phyloP scores from a whole-genome alignment of 345 rosid species.

The Citrus unshiu region DNA sequence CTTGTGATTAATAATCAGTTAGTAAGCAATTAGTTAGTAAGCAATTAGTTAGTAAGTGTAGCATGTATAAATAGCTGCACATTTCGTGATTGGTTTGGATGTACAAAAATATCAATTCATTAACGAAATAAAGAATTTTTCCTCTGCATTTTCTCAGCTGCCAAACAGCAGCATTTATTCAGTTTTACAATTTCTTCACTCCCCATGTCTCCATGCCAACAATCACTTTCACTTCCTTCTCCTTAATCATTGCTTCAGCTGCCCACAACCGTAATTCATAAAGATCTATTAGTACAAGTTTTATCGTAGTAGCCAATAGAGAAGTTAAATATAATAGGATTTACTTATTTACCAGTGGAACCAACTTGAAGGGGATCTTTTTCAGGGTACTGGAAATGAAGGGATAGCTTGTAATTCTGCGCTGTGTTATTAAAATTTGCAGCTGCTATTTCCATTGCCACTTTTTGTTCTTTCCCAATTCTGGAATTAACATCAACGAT shows the following conservation, averaged over 20 bases:
- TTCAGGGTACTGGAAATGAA: slow-evolving; percentile 23
- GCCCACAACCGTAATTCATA: not conserved
- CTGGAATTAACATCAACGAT: slow-evolving; percentile 34
- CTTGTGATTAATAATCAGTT: too few species aligned
- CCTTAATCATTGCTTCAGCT: slow-evolving; percentile 34
- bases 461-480: slow-evolving; percentile 34
- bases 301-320: too few species aligned
- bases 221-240: slow-evolving; percentile 28
- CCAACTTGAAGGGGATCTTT: slow-evolving; percentile 26
- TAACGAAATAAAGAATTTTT: too few species aligned
- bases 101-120: too few species aligned
- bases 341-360: slow-evolving; percentile 28
- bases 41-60: too few species aligned
- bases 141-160: too few species aligned
- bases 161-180: too few species aligned
- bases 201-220: slow-evolving; percentile 40
- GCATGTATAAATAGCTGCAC: too few species aligned
- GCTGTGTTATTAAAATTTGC: slow-evolving; percentile 19
- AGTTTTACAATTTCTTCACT: too few species aligned
- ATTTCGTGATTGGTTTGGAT: too few species aligned
- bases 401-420: slow-evolving; percentile 24
- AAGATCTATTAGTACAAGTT: not conserved
- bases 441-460: slow-evolving; percentile 43
- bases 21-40: too few species aligned
- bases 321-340: not conserved